Conservation (phyloP, 2,329 filamentous ascomycete genomes). For the Colletotrichum lentis region DNA sequence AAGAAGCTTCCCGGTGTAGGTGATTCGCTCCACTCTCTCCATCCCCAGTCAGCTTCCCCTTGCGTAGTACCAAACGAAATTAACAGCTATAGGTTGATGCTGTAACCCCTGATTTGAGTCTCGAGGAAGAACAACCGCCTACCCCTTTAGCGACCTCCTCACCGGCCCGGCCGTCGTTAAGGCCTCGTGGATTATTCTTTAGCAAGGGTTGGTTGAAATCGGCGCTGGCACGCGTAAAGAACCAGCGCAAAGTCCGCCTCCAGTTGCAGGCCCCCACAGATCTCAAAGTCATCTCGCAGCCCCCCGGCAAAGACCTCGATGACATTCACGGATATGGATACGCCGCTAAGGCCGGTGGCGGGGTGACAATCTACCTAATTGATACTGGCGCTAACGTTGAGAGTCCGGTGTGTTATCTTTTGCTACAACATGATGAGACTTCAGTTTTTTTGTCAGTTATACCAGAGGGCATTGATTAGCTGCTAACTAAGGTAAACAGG, state of each 20-base stretch:
- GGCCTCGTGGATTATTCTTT: background rate
- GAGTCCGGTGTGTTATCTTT: background rate
- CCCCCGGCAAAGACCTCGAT: background rate
- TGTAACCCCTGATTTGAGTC: background rate
- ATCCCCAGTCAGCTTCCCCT: no score
- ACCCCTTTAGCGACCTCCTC: background rate
- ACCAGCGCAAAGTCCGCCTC: background rate
- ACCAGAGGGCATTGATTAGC: background rate
- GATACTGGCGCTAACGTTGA: slow-evolving; percentile 6
- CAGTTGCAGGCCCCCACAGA: background rate
- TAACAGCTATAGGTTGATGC: background rate
- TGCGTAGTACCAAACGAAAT: background rate
- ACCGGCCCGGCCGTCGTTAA: background rate
- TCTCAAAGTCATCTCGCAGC: slow-evolving; percentile 25
- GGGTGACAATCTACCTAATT: slow-evolving; percentile 23
- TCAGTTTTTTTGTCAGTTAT: no score
- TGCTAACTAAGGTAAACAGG: background rate
- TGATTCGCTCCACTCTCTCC: no score
- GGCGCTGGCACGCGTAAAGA: no score
- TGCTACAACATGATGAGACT: no score
- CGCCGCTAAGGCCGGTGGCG: slow-evolving; percentile 11
- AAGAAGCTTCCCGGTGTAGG: slow-evolving; percentile 5
- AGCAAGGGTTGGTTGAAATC: background rate
- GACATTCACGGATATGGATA: slow-evolving; percentile 20
- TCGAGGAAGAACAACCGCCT: background rate